A percentile compares a stretch with the other conserved stretches of the same genome.
phyloP scores from a whole-genome alignment of 2,329 filamentous ascomycete species.

The Coniosporium tulheliwenetii region DNA sequence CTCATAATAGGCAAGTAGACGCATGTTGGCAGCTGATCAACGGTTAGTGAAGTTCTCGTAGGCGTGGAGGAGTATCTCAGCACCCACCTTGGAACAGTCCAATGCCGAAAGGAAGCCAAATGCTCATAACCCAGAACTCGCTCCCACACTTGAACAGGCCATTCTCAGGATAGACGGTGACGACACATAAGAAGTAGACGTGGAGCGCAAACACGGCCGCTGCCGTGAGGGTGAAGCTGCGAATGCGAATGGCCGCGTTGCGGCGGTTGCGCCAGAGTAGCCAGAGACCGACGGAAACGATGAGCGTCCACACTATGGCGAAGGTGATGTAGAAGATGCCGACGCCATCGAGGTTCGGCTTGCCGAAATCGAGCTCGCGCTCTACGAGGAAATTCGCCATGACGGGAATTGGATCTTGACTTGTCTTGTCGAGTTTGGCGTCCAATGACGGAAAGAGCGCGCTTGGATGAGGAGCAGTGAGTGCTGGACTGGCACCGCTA shows the following conservation, averaged over 20 bases:
- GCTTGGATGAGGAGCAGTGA: too few species aligned
- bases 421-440: too few species aligned
- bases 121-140: slow-evolving; percentile 53
- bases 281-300: slow-evolving; percentile 13
- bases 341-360: neutral
- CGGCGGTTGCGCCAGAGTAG: slow-evolving; percentile 19
- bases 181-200: slow-evolving; percentile 26
- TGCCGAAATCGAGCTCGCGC: too few species aligned
- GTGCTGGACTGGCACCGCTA: too few species aligned
- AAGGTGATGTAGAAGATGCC: slow-evolving; percentile 4
- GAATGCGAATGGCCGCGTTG: slow-evolving; percentile 22
- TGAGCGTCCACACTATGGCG: slow-evolving; percentile 3
- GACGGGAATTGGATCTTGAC: too few species aligned
- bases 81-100: slow-evolving; percentile 49
- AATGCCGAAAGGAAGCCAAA: slow-evolving; percentile 48
- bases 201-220: slow-evolving; percentile 26
- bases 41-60: slow-evolving; percentile 6
- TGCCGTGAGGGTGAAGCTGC: slow-evolving; percentile 26
- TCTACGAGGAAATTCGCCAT: too few species aligned
- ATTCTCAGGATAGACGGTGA: slow-evolving; percentile 22
- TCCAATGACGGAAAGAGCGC: too few species aligned
- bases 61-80: neutral
- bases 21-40: slow-evolving; percentile 2
- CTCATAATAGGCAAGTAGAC: neutral
- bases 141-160: slow-evolving; percentile 31